phyloP scores from a whole-genome alignment of 768 basidiomycete genomes.

The Suillus decipiens region DNA sequence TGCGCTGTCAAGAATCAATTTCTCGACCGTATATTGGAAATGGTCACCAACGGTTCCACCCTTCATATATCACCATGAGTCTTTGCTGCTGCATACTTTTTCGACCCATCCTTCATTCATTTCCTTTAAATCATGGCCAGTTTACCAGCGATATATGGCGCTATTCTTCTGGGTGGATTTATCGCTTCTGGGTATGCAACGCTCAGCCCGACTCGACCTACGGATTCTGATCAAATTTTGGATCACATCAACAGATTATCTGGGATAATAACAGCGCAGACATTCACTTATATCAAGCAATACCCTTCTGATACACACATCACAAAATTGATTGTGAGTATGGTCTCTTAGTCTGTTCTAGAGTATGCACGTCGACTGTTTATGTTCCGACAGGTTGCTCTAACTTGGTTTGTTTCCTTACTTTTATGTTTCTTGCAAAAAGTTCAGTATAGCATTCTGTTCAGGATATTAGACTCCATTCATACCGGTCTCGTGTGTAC shows the following conservation, averaged over 20 bases:
- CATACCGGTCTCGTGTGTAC: slow-evolving; percentile 44
- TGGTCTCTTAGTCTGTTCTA: neutral
- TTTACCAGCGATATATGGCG: slow-evolving; percentile 25
- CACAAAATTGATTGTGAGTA: slow-evolving; percentile 27
- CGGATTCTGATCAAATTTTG: neutral
- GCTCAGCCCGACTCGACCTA: neutral
- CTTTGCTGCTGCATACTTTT: neutral
- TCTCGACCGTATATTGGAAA: neutral
- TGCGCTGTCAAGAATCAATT: neutral
- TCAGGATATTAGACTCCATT: slow-evolving; percentile 37
- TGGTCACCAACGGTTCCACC: neutral
- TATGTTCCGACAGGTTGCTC: slow-evolving; percentile 21
- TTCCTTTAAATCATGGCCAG: slow-evolving; percentile 8
- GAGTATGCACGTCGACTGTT: neutral
- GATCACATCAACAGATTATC: slow-evolving; percentile 22
- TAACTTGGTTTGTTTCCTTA: slow-evolving; percentile 23
- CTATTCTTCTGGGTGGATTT: slow-evolving; percentile 33
- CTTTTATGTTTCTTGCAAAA: neutral
- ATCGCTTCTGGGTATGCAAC: slow-evolving; percentile 27
- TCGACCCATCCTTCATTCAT: neutral
- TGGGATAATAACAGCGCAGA: slow-evolving; percentile 29
- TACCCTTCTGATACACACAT: slow-evolving; percentile 25
- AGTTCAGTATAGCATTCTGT: neutral
- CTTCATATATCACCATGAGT: neutral
- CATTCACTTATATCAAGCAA: slow-evolving; percentile 30